A percentile compares a stretch with the other conserved stretches of the same genome.
phyloP scores from a whole-genome alignment of 805 yeast genomes.

The Jamesozyma jinghongensis region DNA sequence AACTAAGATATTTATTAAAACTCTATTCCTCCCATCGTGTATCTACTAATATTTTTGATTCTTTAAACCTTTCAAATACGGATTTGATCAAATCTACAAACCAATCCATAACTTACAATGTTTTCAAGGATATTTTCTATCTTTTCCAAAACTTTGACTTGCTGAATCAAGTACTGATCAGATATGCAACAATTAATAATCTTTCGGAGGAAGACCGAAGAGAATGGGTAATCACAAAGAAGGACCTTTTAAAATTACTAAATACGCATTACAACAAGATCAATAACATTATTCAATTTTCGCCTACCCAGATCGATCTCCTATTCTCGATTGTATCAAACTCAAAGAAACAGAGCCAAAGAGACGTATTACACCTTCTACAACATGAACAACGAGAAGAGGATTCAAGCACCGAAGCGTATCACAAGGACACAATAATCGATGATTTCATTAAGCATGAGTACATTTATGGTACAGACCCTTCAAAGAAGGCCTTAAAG shows the following conservation, averaged over 20 bases:
- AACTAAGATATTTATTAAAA: conserved; percentile 28
- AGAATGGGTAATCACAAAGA: conserved; percentile 30
- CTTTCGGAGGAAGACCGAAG: conserved; percentile 23
- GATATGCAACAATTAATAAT: conserved; percentile 26
- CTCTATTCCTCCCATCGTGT: conserved; percentile 33
- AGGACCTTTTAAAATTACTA: conserved; percentile 29
- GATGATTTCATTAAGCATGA: conserved; percentile 25
- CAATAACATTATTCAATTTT: conserved; percentile 33
- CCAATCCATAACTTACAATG: conserved; percentile 30
- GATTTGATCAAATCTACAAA: conserved; percentile 23
- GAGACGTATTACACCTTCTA: neutral
- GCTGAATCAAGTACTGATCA: conserved; percentile 32
- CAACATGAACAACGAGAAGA: neutral
- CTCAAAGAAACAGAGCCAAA: conserved; percentile 24
- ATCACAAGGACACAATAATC: conserved; percentile 22
- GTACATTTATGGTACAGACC: conserved; percentile 18
- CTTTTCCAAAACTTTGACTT: conserved; percentile 34
- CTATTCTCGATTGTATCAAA: conserved; percentile 32
- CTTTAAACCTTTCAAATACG: conserved; percentile 26
- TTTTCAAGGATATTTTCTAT: conserved; percentile 33
- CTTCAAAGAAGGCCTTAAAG: conserved; percentile 14
- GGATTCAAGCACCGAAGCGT: neutral
- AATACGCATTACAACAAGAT: conserved; percentile 34
- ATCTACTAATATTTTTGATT: conserved; percentile 30
- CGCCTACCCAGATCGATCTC: conserved; percentile 35